Evolutionary conservation across 2,329 filamentous ascomycete species (phyloP).

Genomic region (Coleophoma eucalyptorum): DNA sequence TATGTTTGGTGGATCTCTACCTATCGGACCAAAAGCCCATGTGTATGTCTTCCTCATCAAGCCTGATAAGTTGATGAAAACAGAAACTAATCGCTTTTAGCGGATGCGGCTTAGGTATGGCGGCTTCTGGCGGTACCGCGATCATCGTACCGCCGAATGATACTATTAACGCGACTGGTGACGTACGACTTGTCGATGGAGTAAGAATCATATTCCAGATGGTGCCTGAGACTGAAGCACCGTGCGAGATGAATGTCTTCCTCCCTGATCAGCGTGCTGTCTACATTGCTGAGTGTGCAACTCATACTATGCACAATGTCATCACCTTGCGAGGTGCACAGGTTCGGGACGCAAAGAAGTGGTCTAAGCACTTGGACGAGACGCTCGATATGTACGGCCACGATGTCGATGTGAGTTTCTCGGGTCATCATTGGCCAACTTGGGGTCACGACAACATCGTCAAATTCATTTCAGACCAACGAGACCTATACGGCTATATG

Average conservation of each 20-base stretch:
- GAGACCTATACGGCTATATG: slow-evolving; percentile 36
- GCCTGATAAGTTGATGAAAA: too few relatives aligned
- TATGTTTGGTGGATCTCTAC: slow-evolving; percentile 35
- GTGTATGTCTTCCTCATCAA: slow-evolving; percentile 14
- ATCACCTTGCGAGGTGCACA: slow-evolving; percentile 35
- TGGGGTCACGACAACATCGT: slow-evolving; percentile 28
- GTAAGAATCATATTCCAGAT: slow-evolving; percentile 36
- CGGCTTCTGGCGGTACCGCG: slow-evolving; percentile 23
- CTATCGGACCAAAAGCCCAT: slow-evolving; percentile 25
- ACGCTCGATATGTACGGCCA: slow-evolving; percentile 30
- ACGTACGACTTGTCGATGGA: slow-evolving; percentile 29
- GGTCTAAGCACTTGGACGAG: slow-evolving; percentile 34
- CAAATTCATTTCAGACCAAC: slow-evolving; percentile 27
- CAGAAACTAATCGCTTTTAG: too few relatives aligned
- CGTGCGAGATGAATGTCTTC: slow-evolving; percentile 36
- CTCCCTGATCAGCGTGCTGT: slow-evolving; percentile 34
- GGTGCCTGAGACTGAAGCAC: slow-evolving; percentile 37
- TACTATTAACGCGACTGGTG: slow-evolving; percentile 27
- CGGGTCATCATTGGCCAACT: slow-evolving; percentile 38
- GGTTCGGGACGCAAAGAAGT: slow-evolving; percentile 36
- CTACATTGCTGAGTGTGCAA: slow-evolving; percentile 34
- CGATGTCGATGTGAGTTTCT: slow-evolving; percentile 30
- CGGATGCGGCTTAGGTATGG: slow-evolving; percentile 32
- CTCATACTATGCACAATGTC: slow-evolving; percentile 37
- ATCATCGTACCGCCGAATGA: slow-evolving; percentile 31